phyloP scores from a whole-genome alignment of 352 stramenopile species.

The Phytophthora multivora region DNA sequence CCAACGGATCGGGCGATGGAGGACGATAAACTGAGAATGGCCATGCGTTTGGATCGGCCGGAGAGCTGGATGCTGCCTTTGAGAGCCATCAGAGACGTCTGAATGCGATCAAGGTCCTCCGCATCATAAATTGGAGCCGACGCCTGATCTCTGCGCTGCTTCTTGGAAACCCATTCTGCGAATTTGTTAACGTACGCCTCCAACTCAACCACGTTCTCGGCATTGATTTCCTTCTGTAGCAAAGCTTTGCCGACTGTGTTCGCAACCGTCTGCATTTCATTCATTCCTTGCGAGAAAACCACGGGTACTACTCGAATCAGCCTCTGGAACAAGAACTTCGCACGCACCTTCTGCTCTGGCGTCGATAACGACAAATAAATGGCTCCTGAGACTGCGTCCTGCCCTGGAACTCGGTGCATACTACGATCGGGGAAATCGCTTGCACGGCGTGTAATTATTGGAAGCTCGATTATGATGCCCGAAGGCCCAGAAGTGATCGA shows the following conservation, averaged over 20 bases:
- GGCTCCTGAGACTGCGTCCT: constrained; percentile 73
- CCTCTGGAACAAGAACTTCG: constrained; percentile 63
- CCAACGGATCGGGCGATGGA: constrained; percentile 77
- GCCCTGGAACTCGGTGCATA: constrained; percentile 80
- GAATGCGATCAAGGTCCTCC: constrained; percentile 38
- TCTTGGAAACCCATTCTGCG: constrained; percentile 45
- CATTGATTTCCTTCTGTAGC: constrained; percentile 86
- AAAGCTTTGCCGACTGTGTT: constrained; percentile 85
- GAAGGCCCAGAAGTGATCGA: constrained; percentile 65
- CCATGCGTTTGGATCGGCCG: constrained; percentile 77
- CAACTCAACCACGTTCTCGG: constrained; percentile 65
- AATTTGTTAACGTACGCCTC: constrained; percentile 61
- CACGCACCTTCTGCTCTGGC: constrained; percentile 49
- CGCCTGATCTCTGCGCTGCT: constrained; percentile 18
- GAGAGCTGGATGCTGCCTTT: constrained; percentile 52
- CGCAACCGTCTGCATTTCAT: constrained; percentile 93
- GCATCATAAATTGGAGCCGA: constrained; percentile 30
- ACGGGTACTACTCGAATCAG: constrained; percentile 73
- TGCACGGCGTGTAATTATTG: constrained; percentile 63
- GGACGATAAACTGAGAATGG: constrained; percentile 79
- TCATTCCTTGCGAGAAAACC: constrained; percentile 91
- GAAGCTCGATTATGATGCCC: constrained; percentile 75
- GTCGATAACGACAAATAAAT: constrained; percentile 67
- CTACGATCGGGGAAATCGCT: constrained; percentile 45
- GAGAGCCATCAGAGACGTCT: constrained; percentile 40